Evolutionary conservation across 2,329 filamentous ascomycete species (phyloP).

Genomic region (Hymenoscyphus scutula): DNA sequence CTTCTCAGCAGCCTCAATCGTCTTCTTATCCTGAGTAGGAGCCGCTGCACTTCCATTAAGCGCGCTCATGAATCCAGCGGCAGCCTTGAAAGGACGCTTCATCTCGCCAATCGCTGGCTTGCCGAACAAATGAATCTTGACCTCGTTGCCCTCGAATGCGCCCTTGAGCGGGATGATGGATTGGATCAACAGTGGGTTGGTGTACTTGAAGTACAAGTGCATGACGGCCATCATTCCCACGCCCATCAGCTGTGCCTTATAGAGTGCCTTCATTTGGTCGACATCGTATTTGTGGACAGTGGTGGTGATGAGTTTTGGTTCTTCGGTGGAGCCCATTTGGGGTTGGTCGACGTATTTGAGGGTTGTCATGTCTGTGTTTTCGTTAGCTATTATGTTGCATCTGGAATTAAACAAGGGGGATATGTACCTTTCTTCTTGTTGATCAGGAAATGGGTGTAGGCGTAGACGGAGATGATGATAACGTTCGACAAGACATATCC

Average conservation of each 20-base stretch:
- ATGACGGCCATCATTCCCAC: slow-evolving; percentile 98
- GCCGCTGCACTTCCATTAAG: slow-evolving; percentile 60
- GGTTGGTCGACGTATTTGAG: slow-evolving; percentile 98
- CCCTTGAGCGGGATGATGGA: slow-evolving; percentile 97
- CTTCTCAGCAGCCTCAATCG: slow-evolving; percentile 76
- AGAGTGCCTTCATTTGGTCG: slow-evolving; percentile 76
- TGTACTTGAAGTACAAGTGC: slow-evolving; percentile 99
- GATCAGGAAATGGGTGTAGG: slow-evolving; percentile 81
- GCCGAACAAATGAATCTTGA: slow-evolving; percentile 93
- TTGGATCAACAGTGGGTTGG: slow-evolving; percentile 97
- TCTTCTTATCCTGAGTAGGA: slow-evolving; percentile 89
- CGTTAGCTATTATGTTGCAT: slow-evolving; percentile 4
- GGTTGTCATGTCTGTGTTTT: slow-evolving; percentile 79
- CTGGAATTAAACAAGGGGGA: neutral
- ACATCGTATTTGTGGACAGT: slow-evolving; percentile 95
- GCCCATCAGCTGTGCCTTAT: slow-evolving; percentile 93
- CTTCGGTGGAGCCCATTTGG: slow-evolving; percentile 87
- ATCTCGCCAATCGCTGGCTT: slow-evolving; percentile 85
- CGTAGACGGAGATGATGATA: slow-evolving; percentile 79
- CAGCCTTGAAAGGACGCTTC: slow-evolving; percentile 91
- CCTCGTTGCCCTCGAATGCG: slow-evolving; percentile 89
- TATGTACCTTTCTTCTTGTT: slow-evolving; percentile 92
- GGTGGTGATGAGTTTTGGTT: slow-evolving; percentile 93
- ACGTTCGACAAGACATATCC: slow-evolving; percentile 67
- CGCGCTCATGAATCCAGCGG: slow-evolving; percentile 77